Percentiles rank a stretch among this genome's conserved stretches.
Evolutionary conservation across 164 flowering plant genomes (phyloP).

Genomic region (Vitis labrusca): DNA sequence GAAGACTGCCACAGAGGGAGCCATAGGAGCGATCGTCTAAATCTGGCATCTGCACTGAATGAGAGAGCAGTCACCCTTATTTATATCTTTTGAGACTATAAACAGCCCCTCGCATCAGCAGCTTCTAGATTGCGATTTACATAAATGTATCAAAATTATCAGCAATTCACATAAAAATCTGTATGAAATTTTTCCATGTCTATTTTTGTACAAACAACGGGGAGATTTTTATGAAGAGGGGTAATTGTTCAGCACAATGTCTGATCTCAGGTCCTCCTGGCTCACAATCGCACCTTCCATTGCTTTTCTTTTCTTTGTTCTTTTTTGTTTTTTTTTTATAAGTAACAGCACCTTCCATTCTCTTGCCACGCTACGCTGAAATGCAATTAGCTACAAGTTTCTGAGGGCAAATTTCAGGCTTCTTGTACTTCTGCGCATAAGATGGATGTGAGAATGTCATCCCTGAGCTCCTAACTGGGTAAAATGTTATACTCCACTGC

Average conservation of each 20-base stretch:
- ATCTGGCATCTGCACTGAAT: no score
- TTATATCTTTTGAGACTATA: no score
- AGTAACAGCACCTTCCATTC: background rate
- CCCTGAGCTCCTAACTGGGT: background rate
- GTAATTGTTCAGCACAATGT: background rate
- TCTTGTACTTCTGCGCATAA: background rate
- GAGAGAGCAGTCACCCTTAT: no score
- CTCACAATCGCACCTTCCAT: background rate
- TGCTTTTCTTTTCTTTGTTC: background rate
- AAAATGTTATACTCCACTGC: slow-evolving; percentile 35
- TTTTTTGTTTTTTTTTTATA: background rate
- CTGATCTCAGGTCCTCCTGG: no score
- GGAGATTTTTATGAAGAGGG: background rate
- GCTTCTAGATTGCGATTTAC: no score
- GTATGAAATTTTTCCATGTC: no score
- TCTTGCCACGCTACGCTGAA: background rate
- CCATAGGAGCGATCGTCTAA: no score
- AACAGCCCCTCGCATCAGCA: no score
- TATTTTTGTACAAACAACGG: background rate
- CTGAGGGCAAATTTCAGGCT: background rate
- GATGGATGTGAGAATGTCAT: background rate
- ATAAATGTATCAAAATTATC: background rate
- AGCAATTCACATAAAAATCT: background rate
- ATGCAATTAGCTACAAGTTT: background rate
- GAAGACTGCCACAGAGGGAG: no score